Percentiles rank a stretch among this genome's conserved stretches.
phyloP scores from a whole-genome alignment of 305 asterid genomes.

The Fraxinus nigra region DNA sequence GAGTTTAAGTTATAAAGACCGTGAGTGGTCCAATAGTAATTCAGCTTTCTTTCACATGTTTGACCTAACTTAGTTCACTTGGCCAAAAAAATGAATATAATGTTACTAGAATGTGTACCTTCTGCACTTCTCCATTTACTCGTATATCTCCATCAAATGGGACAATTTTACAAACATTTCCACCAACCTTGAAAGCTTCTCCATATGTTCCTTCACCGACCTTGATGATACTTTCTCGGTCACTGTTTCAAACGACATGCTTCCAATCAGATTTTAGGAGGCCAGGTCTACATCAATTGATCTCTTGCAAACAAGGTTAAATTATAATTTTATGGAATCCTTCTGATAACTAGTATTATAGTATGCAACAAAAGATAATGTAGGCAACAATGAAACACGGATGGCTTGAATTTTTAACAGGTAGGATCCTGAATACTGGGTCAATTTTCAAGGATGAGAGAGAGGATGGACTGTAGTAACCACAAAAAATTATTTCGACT shows the following conservation, averaged over 20 bases:
- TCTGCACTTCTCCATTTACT: constrained; percentile 87
- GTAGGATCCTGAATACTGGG: background rate
- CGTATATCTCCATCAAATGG: constrained; percentile 81
- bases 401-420: constrained; percentile 4
- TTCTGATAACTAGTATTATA: background rate
- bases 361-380: constrained; percentile 13
- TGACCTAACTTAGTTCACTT: constrained; percentile 10
- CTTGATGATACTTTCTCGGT: constrained; percentile 50
- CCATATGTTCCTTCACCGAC: constrained; percentile 97
- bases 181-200: constrained; percentile 88
- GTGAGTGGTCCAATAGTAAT: background rate
- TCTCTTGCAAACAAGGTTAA: constrained; percentile 5
- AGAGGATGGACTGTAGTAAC: constrained; percentile 8
- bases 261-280: constrained; percentile 17
- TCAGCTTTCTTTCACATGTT: constrained; percentile 15
- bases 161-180: constrained; percentile 81
- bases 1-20: constrained; percentile 12
- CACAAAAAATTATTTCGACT: constrained; percentile 12
- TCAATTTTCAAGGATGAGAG: constrained; percentile 7
- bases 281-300: constrained; percentile 1
- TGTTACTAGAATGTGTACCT: constrained; percentile 44
- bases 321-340: constrained; percentile 1
- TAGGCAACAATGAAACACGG: constrained; percentile 2
- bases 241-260: constrained; percentile 45
- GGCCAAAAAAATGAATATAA: background rate